phyloP scores from a whole-genome alignment of 1,284 basidiomycete genomes.

The Fomitopsis pinicola region DNA sequence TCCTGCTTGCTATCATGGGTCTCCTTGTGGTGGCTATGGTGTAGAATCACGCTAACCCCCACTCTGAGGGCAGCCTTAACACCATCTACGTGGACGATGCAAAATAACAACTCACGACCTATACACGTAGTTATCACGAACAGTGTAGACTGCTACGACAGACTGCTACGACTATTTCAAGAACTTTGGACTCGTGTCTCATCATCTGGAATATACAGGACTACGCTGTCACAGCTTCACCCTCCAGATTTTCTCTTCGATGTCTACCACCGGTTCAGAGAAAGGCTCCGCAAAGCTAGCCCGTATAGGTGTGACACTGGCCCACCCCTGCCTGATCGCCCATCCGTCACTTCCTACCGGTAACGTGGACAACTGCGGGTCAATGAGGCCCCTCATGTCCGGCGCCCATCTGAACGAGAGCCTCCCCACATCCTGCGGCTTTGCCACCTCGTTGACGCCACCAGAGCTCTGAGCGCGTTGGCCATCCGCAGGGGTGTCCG shows the following conservation, averaged over 20 bases:
- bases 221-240: conserved; percentile 39
- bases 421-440: conserved; percentile 27
- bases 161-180: background rate
- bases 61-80: no score
- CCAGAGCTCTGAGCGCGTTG: conserved; percentile 11
- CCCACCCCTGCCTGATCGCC: conserved; percentile 65
- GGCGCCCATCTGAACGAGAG: conserved; percentile 82
- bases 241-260: conserved; percentile 46
- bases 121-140: background rate
- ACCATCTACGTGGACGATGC: background rate
- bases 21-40: conserved; percentile 2
- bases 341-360: conserved; percentile 80
- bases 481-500: conserved; percentile 33
- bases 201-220: background rate
- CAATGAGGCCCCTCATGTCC: conserved; percentile 67
- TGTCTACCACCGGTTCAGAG: conserved; percentile 19
- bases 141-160: background rate
- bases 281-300: conserved; percentile 68
- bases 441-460: conserved; percentile 7
- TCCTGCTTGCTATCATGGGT: conserved; percentile 7
- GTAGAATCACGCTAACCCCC: background rate
- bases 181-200: background rate
- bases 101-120: background rate
- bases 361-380: conserved; percentile 51
- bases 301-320: conserved; percentile 71